phyloP scores from a whole-genome alignment of 75 land plant genomes.

The Larix kaempferi region DNA sequence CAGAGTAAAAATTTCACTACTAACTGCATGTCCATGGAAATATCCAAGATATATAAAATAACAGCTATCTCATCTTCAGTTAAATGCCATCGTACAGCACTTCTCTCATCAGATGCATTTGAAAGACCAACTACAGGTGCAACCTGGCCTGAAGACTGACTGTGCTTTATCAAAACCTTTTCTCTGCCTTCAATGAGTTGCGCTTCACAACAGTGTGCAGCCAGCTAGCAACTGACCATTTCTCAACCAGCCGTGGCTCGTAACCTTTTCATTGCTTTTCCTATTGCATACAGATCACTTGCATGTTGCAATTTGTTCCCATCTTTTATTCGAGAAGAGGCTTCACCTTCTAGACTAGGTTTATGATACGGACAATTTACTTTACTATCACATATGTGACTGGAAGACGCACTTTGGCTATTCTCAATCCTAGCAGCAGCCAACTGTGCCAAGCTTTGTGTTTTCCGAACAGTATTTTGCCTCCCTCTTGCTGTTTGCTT shows the following conservation, averaged over 20 bases:
- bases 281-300: constrained; percentile 64
- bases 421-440: constrained; percentile 82
- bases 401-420: constrained; percentile 91
- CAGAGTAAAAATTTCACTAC: constrained; percentile 73
- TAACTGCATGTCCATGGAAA: constrained; percentile 52
- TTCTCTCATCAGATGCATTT: constrained; percentile 39
- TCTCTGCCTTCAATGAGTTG: constrained; percentile 65
- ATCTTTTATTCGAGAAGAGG: constrained; percentile 29
- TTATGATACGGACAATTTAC: constrained; percentile 78
- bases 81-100: constrained; percentile 52
- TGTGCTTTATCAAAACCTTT: constrained; percentile 31
- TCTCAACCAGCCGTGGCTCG: constrained; percentile 57
- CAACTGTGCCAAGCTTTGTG: constrained; percentile 86
- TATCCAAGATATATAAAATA: constrained; percentile 71
- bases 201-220: constrained; percentile 44
- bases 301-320: constrained; percentile 9
- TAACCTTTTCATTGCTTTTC: constrained; percentile 41
- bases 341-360: constrained; percentile 38
- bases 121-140: constrained; percentile 5
- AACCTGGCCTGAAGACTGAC: constrained; percentile 23
- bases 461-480: constrained; percentile 81
- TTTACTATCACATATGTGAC: constrained; percentile 74
- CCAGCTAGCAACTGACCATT: constrained; percentile 65
- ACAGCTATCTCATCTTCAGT: constrained; percentile 74
- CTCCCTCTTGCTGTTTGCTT: constrained; percentile 75